A percentile compares a stretch with the other conserved stretches of the same genome.
Conservation (phyloP, 371 early-diverging fungal species). For the Coemansia sp. region DNA sequence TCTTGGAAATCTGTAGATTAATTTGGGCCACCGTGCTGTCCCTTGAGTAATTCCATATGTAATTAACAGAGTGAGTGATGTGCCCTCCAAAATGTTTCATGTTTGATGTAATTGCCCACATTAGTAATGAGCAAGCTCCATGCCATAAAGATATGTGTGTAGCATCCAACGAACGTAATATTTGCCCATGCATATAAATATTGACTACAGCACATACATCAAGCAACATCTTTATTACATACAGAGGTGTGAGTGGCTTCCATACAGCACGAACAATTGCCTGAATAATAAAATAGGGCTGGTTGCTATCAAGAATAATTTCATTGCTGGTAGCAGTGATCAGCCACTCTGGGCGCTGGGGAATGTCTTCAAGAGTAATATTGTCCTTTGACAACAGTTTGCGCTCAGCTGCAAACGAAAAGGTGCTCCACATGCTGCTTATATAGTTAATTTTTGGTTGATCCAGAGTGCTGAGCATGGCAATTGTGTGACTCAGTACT, state of each 20-base stretch:
- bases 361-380: background rate
- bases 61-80: too few relatives aligned
- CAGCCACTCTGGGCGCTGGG: background rate
- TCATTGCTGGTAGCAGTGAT: background rate
- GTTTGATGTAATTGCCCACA: background rate
- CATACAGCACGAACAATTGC: background rate
- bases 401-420: background rate
- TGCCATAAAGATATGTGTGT: background rate
- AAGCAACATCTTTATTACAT: too few relatives aligned
- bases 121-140: background rate
- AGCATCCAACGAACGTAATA: background rate
- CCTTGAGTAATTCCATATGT: too few relatives aligned
- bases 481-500: rapidly evolving
- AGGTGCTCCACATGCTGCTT: background rate
- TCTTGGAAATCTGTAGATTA: too few relatives aligned
- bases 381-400: background rate
- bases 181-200: background rate
- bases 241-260: background rate
- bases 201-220: background rate
- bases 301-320: background rate
- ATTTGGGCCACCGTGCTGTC: too few relatives aligned
- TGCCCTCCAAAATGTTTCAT: too few relatives aligned
- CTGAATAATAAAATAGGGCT: background rate
- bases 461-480: background rate
- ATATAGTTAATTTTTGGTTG: background rate